Percentiles rank a stretch among this genome's conserved stretches.
These are phyloP conservation scores for Paramecium bursaria DNA, from an alignment of 73 alveolate species.

Conservation along the genomic window DNA sequence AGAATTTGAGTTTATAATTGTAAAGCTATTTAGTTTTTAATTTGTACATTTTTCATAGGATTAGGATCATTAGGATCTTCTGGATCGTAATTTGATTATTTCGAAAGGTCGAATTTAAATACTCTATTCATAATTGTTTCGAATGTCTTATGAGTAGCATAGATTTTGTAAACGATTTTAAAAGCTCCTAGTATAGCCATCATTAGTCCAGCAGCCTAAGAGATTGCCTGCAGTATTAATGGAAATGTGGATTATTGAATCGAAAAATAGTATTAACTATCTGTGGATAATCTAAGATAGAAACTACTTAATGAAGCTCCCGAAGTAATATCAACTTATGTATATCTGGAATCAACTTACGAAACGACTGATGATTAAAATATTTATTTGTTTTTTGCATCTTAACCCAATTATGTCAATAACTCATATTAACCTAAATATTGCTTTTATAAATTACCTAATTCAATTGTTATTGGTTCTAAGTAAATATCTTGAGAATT, in stretches of 20 bases:
- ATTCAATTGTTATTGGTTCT: conserved; percentile 1
- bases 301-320: not conserved
- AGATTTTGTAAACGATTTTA: conserved; percentile 6
- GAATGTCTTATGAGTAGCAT: conserved; percentile 2
- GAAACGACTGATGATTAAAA: not conserved
- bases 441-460: not conserved
- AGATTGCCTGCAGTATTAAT: not conserved
- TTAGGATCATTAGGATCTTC: not conserved
- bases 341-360: not conserved
- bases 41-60: conserved; percentile 8
- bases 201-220: conserved; percentile 41
- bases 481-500: conserved; percentile 13
- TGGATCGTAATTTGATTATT: not conserved
- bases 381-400: not conserved
- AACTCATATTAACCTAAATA: not conserved
- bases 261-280: conserved; percentile 12
- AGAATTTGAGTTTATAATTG: conserved; percentile 22
- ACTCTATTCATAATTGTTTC: conserved; percentile 17
- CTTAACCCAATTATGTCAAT: not conserved
- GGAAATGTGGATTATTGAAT: not conserved
- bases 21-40: conserved; percentile 5
- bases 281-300: conserved; percentile 6
- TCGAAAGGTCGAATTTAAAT: conserved; percentile 8
- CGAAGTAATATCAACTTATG: not conserved
- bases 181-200: not conserved